Evolutionary conservation across 768 basidiomycete species (phyloP).

Genomic region (Lactarius pseudohatsudake): DNA sequence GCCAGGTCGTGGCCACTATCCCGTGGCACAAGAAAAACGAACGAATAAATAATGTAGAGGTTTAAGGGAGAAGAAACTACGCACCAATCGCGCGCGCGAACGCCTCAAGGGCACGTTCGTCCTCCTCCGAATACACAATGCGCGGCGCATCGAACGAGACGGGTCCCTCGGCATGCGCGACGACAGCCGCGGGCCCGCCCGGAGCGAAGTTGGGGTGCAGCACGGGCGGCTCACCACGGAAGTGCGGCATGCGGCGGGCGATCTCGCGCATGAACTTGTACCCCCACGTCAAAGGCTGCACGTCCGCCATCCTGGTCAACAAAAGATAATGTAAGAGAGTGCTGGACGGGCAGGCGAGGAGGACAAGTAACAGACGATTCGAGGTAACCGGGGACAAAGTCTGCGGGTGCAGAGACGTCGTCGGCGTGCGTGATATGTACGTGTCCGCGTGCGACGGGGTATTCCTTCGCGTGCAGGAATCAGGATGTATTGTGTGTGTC

Average conservation of each 20-base stretch:
- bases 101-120: no score
- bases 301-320: constrained; percentile 33
- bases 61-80: background rate
- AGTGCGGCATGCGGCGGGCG: constrained; percentile 46
- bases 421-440: constrained; percentile 30
- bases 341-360: background rate
- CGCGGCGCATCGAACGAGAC: no score
- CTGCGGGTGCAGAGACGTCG: constrained; percentile 27
- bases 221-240: constrained; percentile 36
- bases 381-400: constrained; percentile 31
- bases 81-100: constrained; percentile 32
- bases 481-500: no score
- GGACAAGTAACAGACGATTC: constrained; percentile 33
- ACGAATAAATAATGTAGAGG: background rate
- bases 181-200: no score
- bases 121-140: no score
- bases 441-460: constrained; percentile 28
- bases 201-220: constrained; percentile 17
- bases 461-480: background rate
- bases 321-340: no score
- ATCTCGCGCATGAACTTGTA: constrained; percentile 60
- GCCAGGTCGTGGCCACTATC: constrained; percentile 36
- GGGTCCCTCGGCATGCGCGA: no score
- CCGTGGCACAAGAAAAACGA: background rate
- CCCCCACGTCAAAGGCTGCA: constrained; percentile 47